Evolutionary conservation across 208 protist species (phyloP).

Genomic region (Angomonas desouzai): DNA sequence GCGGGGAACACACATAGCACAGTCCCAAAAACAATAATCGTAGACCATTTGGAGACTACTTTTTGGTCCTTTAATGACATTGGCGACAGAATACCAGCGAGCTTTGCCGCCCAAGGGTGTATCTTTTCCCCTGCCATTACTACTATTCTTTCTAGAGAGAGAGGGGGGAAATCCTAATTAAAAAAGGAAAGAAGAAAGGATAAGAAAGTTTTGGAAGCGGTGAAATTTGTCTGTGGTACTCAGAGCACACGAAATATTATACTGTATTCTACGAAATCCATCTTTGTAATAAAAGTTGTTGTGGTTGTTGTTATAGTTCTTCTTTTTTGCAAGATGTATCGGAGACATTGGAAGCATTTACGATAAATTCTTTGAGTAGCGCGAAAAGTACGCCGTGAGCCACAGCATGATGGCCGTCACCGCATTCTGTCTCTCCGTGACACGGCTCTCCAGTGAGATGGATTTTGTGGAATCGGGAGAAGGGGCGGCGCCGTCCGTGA

Average conservation of each 20-base stretch:
- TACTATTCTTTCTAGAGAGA: neutral
- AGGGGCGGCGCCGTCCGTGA: neutral
- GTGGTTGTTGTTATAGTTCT: conserved; percentile 1
- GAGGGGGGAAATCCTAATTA: neutral
- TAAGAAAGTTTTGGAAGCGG: neutral
- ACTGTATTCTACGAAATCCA: too few relatives aligned
- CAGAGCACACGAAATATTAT: too few relatives aligned
- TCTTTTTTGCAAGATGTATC: neutral
- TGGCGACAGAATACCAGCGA: conserved; percentile 64
- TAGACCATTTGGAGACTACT: conserved; percentile 20
- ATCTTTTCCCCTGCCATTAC: conserved; percentile 11
- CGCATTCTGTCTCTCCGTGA: conserved; percentile 37
- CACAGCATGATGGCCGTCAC: conserved; percentile 66
- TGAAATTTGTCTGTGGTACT: too few relatives aligned
- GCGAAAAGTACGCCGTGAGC: conserved; percentile 51
- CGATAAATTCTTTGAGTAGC: conserved; percentile 34
- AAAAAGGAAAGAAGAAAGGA: neutral
- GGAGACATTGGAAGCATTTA: conserved; percentile 8
- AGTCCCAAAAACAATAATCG: conserved; percentile 41
- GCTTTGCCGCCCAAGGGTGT: conserved; percentile 51
- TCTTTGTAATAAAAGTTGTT: too few relatives aligned
- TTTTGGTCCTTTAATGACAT: conserved; percentile 78
- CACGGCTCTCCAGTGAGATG: conserved; percentile 30
- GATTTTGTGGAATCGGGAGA: conserved; percentile 7
- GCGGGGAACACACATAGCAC: conserved; percentile 50